Percentiles rank a stretch among this genome's conserved stretches.
phyloP scores from a whole-genome alignment of 352 stramenopile genomes.

The Phytophthora palmivora region DNA sequence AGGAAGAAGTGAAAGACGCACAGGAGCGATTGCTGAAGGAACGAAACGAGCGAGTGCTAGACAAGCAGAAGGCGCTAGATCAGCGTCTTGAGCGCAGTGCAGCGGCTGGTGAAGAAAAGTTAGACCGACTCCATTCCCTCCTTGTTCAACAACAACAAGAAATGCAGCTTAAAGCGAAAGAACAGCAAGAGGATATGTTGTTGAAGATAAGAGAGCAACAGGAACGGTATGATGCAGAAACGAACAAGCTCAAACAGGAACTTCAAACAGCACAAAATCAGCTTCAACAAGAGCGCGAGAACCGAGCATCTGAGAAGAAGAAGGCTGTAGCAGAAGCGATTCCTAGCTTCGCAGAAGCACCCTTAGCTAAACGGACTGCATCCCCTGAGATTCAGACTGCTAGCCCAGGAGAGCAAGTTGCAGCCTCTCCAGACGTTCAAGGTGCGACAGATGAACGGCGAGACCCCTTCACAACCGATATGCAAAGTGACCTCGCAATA shows the following conservation, averaged over 20 bases:
- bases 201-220: constrained; percentile 34
- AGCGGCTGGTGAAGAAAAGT: constrained; percentile 22
- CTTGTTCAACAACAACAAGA: constrained; percentile 29
- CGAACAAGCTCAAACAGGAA: constrained; percentile 44
- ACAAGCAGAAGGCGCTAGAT: constrained; percentile 67
- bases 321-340: constrained; percentile 35
- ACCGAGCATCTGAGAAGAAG: constrained; percentile 57
- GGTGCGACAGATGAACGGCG: constrained; percentile 12
- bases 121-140: constrained; percentile 24
- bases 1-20: constrained; percentile 51
- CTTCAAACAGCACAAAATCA: constrained; percentile 55
- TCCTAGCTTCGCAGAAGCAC: constrained; percentile 1
- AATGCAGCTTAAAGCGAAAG: constrained; percentile 59
- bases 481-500: constrained; percentile 43
- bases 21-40: constrained; percentile 68
- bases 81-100: constrained; percentile 43
- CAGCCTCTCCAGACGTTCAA: neutral
- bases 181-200: constrained; percentile 60
- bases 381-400: neutral
- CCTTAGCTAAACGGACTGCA: neutral
- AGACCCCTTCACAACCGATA: constrained; percentile 18
- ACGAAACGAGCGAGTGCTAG: constrained; percentile 55
- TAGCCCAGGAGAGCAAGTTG: neutral
- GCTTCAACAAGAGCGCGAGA: constrained; percentile 53
- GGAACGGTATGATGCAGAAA: constrained; percentile 37